Conservation (phyloP, 2,329 filamentous ascomycete genomes). For the Cytospora paraplurivora region DNA sequence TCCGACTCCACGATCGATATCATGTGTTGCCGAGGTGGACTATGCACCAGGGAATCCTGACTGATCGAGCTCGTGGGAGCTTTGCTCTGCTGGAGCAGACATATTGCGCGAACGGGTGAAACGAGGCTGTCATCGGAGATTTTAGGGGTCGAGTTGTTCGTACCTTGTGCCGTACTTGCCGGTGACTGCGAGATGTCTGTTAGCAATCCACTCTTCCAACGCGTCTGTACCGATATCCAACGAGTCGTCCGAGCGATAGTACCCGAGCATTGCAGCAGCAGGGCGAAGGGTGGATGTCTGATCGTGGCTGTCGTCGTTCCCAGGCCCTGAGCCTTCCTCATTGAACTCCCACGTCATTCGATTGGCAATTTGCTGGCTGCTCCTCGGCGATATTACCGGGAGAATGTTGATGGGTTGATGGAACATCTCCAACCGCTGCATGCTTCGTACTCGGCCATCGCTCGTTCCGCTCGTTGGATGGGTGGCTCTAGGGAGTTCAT, state of each 20-base stretch:
- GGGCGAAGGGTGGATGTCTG: not conserved
- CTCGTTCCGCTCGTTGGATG: conserved; percentile 17
- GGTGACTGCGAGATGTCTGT: conserved; percentile 74
- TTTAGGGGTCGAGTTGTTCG: conserved; percentile 42
- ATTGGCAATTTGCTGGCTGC: conserved; percentile 1
- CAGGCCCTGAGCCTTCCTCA: not conserved
- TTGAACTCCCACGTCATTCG: conserved; percentile 10
- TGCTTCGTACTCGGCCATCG: conserved; percentile 26
- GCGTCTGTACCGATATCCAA: too few species aligned
- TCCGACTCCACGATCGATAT: not conserved
- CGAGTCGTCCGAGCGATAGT: conserved; percentile 1
- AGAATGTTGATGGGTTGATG: not conserved
- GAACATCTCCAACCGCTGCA: not conserved
- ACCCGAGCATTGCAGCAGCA: conserved; percentile 9
- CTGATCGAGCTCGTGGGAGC: not conserved
- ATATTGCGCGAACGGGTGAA: conserved; percentile 4
- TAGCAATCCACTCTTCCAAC: conserved; percentile 11
- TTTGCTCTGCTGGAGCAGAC: not conserved
- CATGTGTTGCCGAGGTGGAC: too few species aligned
- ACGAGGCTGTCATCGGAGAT: conserved; percentile 21
- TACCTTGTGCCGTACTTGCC: conserved; percentile 98
- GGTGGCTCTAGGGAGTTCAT: conserved; percentile 2
- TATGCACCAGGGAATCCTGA: too few species aligned
- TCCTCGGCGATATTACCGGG: not conserved
- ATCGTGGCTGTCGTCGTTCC: not conserved